phyloP scores from a whole-genome alignment of 768 basidiomycete genomes.

The Lepiota brunneoincarnata region DNA sequence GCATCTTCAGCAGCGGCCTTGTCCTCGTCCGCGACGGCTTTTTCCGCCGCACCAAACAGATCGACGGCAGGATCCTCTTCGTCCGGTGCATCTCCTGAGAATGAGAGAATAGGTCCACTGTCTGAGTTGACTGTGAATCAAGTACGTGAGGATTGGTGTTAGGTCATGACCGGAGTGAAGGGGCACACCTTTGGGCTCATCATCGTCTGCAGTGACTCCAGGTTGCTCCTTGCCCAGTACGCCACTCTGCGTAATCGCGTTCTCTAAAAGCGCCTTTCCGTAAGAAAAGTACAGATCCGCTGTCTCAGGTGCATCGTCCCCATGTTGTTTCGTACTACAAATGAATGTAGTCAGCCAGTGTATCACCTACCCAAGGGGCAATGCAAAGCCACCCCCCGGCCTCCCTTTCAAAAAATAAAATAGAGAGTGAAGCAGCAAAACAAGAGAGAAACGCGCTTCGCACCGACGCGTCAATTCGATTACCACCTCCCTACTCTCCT shows the following conservation, averaged over 20 bases:
- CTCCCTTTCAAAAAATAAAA: too few relatives aligned
- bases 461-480: conserved; percentile 8
- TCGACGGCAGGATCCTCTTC: conserved; percentile 55
- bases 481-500: background rate
- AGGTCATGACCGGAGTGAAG: conserved; percentile 7
- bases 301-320: conserved; percentile 78
- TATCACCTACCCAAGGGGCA: background rate
- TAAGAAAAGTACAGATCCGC: conserved; percentile 91
- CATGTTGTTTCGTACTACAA: conserved; percentile 65
- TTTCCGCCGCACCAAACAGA: conserved; percentile 56
- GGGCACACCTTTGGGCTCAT: conserved; percentile 32
- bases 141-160: conserved; percentile 9
- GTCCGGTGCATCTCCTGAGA: conserved; percentile 76
- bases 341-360: too few relatives aligned
- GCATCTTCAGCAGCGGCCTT: conserved; percentile 54
- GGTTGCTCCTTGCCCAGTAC: conserved; percentile 89
- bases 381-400: conserved; percentile 8
- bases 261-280: conserved; percentile 90
- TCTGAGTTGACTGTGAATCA: conserved; percentile 30
- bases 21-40: conserved; percentile 44
- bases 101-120: conserved; percentile 67
- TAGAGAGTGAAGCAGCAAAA: conserved; percentile 6
- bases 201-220: conserved; percentile 47
- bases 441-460: conserved; percentile 16
- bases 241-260: conserved; percentile 80